Conservation (phyloP, 345 rosid genomes). For the Aegle marmelos region DNA sequence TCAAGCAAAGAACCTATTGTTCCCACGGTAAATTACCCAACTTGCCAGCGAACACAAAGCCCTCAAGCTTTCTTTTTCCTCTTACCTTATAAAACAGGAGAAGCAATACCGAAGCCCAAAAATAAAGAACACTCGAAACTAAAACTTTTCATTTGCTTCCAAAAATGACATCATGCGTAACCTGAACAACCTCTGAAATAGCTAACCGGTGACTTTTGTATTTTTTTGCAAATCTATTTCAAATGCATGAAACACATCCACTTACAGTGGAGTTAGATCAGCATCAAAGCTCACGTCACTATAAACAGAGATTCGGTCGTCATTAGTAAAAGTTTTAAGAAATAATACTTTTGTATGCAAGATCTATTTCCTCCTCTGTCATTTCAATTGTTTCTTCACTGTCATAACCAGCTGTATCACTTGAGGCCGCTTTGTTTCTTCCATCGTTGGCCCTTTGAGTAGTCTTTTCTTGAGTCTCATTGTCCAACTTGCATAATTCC, state of each 20-base stretch:
- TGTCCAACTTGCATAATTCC: slow-evolving; percentile 35
- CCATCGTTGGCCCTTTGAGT: slow-evolving; percentile 7
- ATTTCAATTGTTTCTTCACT: slow-evolving; percentile 88
- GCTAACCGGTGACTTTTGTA: not conserved
- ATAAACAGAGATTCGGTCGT: not conserved
- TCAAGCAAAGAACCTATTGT: not conserved
- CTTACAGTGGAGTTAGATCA: not conserved
- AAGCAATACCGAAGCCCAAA: not conserved
- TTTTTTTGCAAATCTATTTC: too few species aligned
- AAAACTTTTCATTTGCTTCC: not conserved
- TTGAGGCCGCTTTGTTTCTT: slow-evolving; percentile 19
- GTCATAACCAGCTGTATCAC: slow-evolving; percentile 41
- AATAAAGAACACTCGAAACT: not conserved
- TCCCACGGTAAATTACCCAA: not conserved
- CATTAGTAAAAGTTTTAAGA: slow-evolving; percentile 18
- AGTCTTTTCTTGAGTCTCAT: slow-evolving; percentile 13
- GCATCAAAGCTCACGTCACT: not conserved
- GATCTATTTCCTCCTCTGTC: slow-evolving; percentile 84
- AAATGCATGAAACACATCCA: too few species aligned
- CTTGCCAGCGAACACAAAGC: not conserved
- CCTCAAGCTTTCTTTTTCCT: too few species aligned
- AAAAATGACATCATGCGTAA: not conserved
- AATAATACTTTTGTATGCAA: slow-evolving; percentile 45
- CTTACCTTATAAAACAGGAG: too few species aligned
- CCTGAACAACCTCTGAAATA: not conserved